Conservation (phyloP, 257 asterid genomes). For the Solanum chaucha region DNA sequence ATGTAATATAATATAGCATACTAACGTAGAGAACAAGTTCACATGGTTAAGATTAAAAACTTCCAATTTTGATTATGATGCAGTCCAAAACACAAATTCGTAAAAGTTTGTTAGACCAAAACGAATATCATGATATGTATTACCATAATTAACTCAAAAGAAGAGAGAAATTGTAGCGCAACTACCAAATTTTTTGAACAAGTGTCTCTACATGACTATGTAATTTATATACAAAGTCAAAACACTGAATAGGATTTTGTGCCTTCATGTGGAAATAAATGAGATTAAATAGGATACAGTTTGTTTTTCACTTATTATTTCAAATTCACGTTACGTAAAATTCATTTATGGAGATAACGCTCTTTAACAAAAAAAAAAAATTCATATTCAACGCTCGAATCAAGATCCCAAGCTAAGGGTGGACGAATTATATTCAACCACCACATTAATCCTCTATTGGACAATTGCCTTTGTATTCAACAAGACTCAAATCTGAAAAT, state of each 20-base stretch:
- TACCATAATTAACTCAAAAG: neutral
- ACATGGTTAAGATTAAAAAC: no score
- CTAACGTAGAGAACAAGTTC: no score
- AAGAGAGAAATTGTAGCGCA: neutral
- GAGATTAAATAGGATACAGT: neutral
- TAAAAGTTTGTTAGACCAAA: neutral
- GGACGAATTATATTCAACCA: neutral
- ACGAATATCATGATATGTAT: neutral
- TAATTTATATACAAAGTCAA: neutral
- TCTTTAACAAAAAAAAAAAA: no score
- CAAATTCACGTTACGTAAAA: no score
- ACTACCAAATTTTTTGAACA: no score
- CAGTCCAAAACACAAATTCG: accelerated
- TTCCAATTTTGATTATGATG: no score
- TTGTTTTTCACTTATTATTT: no score
- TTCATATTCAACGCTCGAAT: neutral
- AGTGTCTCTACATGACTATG: neutral
- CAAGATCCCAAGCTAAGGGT: neutral
- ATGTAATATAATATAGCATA: no score
- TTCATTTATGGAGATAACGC: neutral
- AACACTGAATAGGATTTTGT: neutral
- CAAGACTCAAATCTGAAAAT: accelerated
- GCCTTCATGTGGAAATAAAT: neutral
- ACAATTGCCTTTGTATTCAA: neutral
- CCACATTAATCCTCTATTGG: neutral